Evolutionary conservation across 768 basidiomycete species (phyloP).

Genomic region (Lactarius hengduanensis): DNA sequence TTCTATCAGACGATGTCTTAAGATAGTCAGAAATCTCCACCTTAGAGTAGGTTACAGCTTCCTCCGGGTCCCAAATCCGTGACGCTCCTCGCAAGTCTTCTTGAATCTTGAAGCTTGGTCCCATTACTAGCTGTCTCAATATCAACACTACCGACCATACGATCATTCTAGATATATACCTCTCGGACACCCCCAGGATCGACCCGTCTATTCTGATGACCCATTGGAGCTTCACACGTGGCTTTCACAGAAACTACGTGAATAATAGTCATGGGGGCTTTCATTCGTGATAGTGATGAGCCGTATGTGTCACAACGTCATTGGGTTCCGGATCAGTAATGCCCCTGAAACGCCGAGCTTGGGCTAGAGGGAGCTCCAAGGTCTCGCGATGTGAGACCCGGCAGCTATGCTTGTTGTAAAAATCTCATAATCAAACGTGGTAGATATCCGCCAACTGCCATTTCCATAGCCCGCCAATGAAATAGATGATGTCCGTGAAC

Average conservation of each 20-base stretch:
- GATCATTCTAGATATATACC: not conserved
- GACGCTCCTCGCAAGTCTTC: not conserved
- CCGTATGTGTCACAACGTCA: not conserved
- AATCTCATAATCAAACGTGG: not conserved
- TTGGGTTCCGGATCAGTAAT: not conserved
- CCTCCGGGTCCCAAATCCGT: slow-evolving; percentile 12
- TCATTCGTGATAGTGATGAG: not conserved
- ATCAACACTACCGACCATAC: not conserved
- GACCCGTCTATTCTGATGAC: too few relatives aligned
- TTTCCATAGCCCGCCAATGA: not conserved
- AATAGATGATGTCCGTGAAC: not conserved
- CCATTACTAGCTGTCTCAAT: not conserved
- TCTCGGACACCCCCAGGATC: not conserved
- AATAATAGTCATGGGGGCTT: not conserved
- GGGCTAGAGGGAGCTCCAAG: not conserved
- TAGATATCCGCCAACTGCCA: too few relatives aligned
- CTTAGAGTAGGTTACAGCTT: not conserved
- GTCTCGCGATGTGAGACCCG: not conserved
- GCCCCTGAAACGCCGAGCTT: not conserved
- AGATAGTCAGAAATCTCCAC: slow-evolving; percentile 7
- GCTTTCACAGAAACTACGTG: not conserved
- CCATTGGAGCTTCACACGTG: not conserved
- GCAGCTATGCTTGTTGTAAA: not conserved
- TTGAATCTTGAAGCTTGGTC: not conserved
- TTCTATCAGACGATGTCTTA: not conserved